These are phyloP conservation scores for Nephelium lappaceum DNA, from an alignment of 345 rosid species.

Conservation along the genomic window DNA sequence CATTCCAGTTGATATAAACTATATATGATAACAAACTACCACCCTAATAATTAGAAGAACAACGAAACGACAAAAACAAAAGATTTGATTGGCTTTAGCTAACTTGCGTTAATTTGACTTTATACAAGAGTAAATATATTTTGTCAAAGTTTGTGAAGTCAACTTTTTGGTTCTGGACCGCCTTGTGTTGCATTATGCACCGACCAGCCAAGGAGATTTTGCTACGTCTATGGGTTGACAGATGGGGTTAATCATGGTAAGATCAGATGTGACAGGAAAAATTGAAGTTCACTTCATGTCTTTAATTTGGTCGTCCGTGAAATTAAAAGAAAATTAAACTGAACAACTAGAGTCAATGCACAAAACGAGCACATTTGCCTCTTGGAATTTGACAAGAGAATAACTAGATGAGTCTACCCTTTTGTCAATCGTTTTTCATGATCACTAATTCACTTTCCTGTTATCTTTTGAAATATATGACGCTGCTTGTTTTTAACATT, in stretches of 20 bases:
- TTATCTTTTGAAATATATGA: too few species aligned
- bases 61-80: too few species aligned
- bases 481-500: too few species aligned
- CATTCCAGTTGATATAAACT: too few species aligned
- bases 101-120: neutral
- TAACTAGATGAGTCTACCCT: neutral
- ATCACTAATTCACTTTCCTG: too few species aligned
- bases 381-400: neutral
- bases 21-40: too few species aligned
- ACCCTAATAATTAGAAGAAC: too few species aligned
- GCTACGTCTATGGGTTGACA: constrained; percentile 7
- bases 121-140: neutral
- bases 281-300: neutral
- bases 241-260: neutral
- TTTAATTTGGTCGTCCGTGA: neutral
- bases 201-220: constrained; percentile 24
- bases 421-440: too few species aligned
- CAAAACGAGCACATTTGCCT: neutral
- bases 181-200: constrained; percentile 8
- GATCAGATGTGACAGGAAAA: neutral
- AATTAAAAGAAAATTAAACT: neutral
- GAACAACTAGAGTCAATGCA: neutral
- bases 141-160: constrained; percentile 9
- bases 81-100: too few species aligned
- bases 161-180: neutral